These are phyloP conservation scores for Trichoderma polysporum DNA, from an alignment of 2,329 filamentous ascomycete genomes.

Conservation along the genomic window DNA sequence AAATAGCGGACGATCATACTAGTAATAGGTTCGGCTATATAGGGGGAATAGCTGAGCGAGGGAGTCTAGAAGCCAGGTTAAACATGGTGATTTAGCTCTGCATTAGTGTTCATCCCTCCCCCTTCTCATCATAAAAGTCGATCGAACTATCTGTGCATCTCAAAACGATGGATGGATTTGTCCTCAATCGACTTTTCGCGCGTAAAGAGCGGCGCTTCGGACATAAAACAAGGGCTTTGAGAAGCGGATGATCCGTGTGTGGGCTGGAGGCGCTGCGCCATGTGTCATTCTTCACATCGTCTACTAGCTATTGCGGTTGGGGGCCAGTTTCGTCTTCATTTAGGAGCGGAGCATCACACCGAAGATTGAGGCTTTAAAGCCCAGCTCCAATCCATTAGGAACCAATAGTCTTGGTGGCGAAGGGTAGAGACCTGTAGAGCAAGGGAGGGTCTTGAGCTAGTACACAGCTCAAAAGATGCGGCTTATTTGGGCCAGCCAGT, in stretches of 20 bases:
- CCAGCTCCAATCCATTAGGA: background rate
- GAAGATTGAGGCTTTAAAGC: background rate
- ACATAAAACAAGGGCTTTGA: background rate
- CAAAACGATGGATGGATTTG: background rate
- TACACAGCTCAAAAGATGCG: background rate
- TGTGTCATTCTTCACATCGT: background rate
- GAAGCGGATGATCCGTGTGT: background rate
- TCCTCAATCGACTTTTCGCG: background rate
- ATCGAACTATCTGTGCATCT: background rate
- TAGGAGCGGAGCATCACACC: background rate
- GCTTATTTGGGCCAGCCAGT: background rate
- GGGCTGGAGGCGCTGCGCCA: background rate
- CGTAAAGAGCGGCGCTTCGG: constrained; percentile 7
- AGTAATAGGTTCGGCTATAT: background rate
- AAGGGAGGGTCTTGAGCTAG: background rate
- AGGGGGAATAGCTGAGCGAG: background rate
- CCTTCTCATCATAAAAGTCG: background rate
- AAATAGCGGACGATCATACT: background rate
- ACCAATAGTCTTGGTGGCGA: constrained; percentile 5
- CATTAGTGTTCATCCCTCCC: background rate
- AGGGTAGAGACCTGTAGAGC: background rate
- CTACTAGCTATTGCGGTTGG: background rate
- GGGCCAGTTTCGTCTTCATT: constrained; percentile 5
- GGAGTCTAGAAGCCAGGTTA: background rate
- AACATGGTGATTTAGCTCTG: background rate